Evolutionary conservation across 2,329 filamentous ascomycete species (phyloP), one percentile per base, ranked within the genome.

Genomic region (Clonostachys byssicola): DNA sequence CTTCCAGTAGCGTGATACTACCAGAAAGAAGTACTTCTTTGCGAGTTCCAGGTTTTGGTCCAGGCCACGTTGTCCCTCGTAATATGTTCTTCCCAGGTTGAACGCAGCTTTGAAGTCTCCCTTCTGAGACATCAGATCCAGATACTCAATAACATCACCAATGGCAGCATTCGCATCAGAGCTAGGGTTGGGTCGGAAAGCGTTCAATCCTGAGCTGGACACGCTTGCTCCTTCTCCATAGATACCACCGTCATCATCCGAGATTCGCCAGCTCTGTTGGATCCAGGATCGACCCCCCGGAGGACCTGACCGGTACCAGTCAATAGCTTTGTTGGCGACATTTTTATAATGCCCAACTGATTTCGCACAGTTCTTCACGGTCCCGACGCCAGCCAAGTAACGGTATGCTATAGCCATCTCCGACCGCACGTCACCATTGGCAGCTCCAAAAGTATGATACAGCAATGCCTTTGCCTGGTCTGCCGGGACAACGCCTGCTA

Each of bases 141-240:
- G 74, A 57, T 96, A 99, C 62, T 99, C 94, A 49, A 99, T 83
- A 14, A 97, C 88, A 64, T 99, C 92, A 57, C 95, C 91, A 49
- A 96, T 81, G 14, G 89, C 88, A 2, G 91, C 90, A 58, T 95
- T 87, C 1, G 87, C 82, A 60, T 94, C 88, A 4, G 89, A 89
- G 53, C 87, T 85, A 2, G 85, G 78, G 47, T 83, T 83, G 17
- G 84, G 81, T 52, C 85, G 84, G 58, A 86, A 80, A 5, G 91
- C 90, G 61, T 95, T 92, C 48, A 81, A 77, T 5, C 94, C 94
- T 0, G 94, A 87, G 61, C 91, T 96, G 20, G 86, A 86, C 38
- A 86, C 89, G 61, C 92, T 97, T 12, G 94, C 94, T 5, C 94
- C 95, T 67, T 96, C 90, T 42, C 94, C 95, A 62, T 96, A 99